Evolutionary conservation across 352 stramenopile genomes (phyloP), one percentile per base, ranked within the genome.

Genomic region (Globisporangium megalacanthum): DNA sequence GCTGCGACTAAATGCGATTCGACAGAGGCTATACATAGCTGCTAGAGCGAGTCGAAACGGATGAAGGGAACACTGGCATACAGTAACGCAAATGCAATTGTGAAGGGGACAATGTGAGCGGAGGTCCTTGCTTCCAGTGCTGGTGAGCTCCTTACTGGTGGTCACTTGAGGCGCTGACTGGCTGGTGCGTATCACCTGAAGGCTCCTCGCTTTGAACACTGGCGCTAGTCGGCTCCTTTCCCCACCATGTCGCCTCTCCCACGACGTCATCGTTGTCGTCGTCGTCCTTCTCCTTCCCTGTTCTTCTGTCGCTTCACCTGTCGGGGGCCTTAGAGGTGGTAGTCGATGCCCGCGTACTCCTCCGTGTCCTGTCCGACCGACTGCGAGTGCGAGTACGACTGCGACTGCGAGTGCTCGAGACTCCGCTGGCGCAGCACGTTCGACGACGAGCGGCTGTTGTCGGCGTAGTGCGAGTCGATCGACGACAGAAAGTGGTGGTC

Each of bases 331-430:
- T 86, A 93, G 65, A 93, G 78, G 66, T 93, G 83, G 71, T 91
- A 93, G 61, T 93, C 83, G 52, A 93, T 93, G 36, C 80, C 83
- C 15, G 80, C 77, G 66, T 89, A 93, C 65, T 93, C 83, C 45
- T 93, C 80, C 36, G 80, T 88, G 58, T 87, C 79, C 58, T 92
- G 83, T 4, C 78, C 78, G 20, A 90, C 79, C 11, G 76, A 86
- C 69, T 86, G 75, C 15, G 79, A 88, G 46, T 86, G 75, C 14
- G 79, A 88, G 41, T 53, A 13, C 11, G 48, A 53, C 48, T 65
- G 54, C 10, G 77, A 87, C 20, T 69, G 50, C 33, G 59, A 62
- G 56, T 80, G 70, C 56, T 89, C 77, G 4, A 82, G 68, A 20
- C 69, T 79, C 41, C 79, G 81, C 60, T 86, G 77, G 31, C 74